Conservation (phyloP, 202 grass and related monocot species). For the Cymbopogon flexuosus region DNA sequence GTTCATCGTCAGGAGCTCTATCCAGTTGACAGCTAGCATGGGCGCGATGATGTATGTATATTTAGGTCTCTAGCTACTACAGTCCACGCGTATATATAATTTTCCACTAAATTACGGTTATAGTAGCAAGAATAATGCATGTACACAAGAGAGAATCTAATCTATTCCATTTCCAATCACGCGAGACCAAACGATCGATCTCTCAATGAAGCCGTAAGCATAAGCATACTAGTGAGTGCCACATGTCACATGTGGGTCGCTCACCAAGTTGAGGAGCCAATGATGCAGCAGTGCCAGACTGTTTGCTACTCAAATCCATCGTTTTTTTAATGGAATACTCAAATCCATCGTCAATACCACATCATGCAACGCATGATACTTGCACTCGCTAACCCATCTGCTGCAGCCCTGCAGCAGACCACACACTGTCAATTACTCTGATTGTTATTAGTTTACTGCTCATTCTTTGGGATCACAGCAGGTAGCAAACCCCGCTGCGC, state of each 20-base stretch:
- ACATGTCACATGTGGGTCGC: slow-evolving; percentile 19
- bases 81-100: not conserved
- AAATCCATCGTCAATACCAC: slow-evolving; percentile 23
- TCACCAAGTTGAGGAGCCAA: slow-evolving; percentile 1
- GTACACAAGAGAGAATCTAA: not conserved
- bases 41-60: too few relatives aligned
- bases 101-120: not conserved
- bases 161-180: not conserved
- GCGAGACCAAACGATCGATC: too few relatives aligned
- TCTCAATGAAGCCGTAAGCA: too few relatives aligned
- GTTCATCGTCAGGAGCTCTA: too few relatives aligned
- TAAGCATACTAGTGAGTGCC: too few relatives aligned
- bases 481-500: not conserved
- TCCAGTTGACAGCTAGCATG: too few relatives aligned
- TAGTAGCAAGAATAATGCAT: not conserved
- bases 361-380: not conserved
- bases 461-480: slow-evolving; percentile 23
- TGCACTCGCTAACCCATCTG: not conserved
- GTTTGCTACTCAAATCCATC: not conserved
- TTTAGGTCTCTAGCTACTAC: too few relatives aligned
- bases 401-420: not conserved
- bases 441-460: slow-evolving; percentile 3
- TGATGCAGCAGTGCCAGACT: not conserved
- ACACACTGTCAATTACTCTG: not conserved
- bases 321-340: not conserved